Evolutionary conservation across 805 yeast species (phyloP), one percentile per base, ranked within the genome.

Genomic region (Kodamaea jinghongensis): DNA sequence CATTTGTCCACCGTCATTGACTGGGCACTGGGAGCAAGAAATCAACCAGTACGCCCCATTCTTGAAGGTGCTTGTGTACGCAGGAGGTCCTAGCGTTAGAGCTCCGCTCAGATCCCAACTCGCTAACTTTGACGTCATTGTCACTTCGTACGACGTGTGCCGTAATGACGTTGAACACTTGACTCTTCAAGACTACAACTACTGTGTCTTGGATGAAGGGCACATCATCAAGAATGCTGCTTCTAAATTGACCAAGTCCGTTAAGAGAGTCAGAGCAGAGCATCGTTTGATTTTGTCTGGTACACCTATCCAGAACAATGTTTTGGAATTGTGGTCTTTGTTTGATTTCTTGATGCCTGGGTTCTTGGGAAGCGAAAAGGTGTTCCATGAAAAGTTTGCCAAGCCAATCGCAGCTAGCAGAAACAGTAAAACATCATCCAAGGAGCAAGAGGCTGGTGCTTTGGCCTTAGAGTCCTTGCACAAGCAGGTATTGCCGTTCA

Each of bases 281-380:
- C 99, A 93, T 62, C 68, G 99, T 38, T 73, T 93, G 48, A 83
- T 93, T 29, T 70, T 93, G 45, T 86, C 98, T 0, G 99, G 99
- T 52, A 93, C 99, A 0, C 99, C 99, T 10, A 93, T 93, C 52
- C 99, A 93, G 61, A 93, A 93, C 58, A 93, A 93, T 56, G 99
- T 93, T 2, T 72, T 93, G 31, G 99, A 93, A 61, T 69, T 93
- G 46, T 93, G 99, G 99, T 93, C 99, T 3, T 70, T 93, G 54
- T 93, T 93, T 70, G 99, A 93, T 61, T 93, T 89, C 61, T 71
- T 93, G 60, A 93, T 93, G 99, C 99, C 99, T 2, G 99, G 99
- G 0, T 93, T 93, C 55, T 70, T 93, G 48, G 99, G 99, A 10
- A 82, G 95, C 2, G 99, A 93, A 55, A 91, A 89, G 61, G 76